Percentiles rank a stretch among this genome's conserved stretches.
Conservation (phyloP, 768 basidiomycete species). For the Mycena rosella region DNA sequence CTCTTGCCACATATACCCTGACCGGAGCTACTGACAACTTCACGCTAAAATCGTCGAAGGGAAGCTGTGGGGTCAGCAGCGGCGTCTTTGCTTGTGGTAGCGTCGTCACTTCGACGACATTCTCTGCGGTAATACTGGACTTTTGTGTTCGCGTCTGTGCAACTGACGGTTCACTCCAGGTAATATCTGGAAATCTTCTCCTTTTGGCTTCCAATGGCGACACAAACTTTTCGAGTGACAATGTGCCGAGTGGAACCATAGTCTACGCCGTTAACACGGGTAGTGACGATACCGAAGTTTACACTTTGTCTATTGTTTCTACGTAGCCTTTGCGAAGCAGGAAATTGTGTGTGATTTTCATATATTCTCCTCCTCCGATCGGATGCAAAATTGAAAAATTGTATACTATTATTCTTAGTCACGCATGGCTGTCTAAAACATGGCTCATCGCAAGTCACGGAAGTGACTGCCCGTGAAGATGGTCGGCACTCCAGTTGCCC, state of each 20-base stretch:
- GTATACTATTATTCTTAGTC: no score
- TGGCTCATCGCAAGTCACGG: no score
- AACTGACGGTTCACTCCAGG: conserved; percentile 46
- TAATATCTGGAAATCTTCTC: conserved; percentile 59
- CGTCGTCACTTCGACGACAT: conserved; percentile 50
- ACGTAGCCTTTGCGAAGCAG: no score
- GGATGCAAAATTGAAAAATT: no score
- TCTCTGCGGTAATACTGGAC: conserved; percentile 51
- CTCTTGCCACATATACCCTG: conserved; percentile 55
- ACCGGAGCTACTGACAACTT: conserved; percentile 52
- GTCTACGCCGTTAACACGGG: conserved; percentile 57
- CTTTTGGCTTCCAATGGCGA: conserved; percentile 65
- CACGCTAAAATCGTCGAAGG: conserved; percentile 59
- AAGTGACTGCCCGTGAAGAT: no score
- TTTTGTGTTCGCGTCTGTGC: neutral
- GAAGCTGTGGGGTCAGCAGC: conserved; percentile 52
- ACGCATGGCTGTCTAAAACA: no score
- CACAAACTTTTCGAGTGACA: conserved; percentile 64
- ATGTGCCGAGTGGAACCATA: conserved; percentile 63
- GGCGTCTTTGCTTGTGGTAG: conserved; percentile 55
- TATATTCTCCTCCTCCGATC: no score
- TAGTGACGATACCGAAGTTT: conserved; percentile 48
- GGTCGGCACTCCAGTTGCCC: no score
- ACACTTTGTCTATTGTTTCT: conserved; percentile 54
- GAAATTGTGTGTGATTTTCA: no score